phyloP scores from a whole-genome alignment of 2,329 filamentous ascomycete species.

The Neofusicoccum umdonicola region DNA sequence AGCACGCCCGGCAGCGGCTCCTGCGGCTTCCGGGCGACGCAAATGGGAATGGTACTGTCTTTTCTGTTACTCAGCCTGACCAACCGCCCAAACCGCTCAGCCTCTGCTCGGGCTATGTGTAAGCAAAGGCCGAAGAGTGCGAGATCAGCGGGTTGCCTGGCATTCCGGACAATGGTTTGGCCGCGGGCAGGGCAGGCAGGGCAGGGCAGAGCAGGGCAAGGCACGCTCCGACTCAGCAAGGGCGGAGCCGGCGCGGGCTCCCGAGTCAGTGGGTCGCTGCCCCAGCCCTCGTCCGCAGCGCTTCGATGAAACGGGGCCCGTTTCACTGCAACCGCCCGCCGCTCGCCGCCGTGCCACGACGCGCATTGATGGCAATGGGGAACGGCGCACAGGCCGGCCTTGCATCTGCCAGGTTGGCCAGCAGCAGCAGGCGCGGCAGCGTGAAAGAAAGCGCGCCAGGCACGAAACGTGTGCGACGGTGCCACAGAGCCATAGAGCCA shows the following conservation, averaged over 20 bases:
- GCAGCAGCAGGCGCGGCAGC: not conserved
- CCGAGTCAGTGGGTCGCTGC: too few relatives aligned
- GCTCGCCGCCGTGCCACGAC: not conserved
- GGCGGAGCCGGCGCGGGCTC: too few relatives aligned
- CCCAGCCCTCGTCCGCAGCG: too few relatives aligned
- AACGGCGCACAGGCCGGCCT: not conserved
- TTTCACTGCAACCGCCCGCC: not conserved
- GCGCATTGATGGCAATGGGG: not conserved
- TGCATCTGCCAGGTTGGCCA: not conserved
- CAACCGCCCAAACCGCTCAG: not conserved
- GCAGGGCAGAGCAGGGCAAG: too few relatives aligned
- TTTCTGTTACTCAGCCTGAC: not conserved
- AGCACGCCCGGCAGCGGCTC: not conserved
- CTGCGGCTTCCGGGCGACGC: not conserved
- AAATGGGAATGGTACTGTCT: not conserved
- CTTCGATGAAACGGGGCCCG: not conserved
- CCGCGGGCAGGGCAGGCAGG: too few relatives aligned
- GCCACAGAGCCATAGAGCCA: not conserved
- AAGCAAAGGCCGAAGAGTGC: slow-evolving; percentile 1
- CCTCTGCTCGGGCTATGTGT: not conserved
- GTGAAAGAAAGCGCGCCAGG: not conserved
- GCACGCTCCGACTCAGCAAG: too few relatives aligned
- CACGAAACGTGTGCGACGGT: not conserved
- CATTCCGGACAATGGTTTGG: not conserved
- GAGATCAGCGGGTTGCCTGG: not conserved